phyloP scores from a whole-genome alignment of 768 basidiomycete species.

The Suillus ampliporus region DNA sequence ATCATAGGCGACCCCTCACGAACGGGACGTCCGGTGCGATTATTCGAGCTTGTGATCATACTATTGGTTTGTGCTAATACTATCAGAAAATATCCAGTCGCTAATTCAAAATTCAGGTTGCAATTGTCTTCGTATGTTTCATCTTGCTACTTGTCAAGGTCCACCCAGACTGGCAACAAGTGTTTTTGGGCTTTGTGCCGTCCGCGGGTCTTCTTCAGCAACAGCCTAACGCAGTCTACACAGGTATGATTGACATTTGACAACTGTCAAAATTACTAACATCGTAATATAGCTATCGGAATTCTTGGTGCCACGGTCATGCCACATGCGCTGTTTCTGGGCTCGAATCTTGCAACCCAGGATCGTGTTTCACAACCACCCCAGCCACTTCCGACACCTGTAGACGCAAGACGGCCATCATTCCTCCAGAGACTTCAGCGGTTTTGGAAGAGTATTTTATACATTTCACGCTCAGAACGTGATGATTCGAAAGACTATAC shows the following conservation, averaged over 20 bases:
- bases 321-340: constrained; percentile 64
- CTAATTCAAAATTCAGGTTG: constrained; percentile 27
- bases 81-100: constrained; percentile 1
- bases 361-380: constrained; percentile 42
- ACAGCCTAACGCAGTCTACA: constrained; percentile 41
- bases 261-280: constrained; percentile 22
- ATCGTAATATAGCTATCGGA: constrained; percentile 36
- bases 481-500: constrained; percentile 13
- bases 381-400: constrained; percentile 17
- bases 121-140: constrained; percentile 35
- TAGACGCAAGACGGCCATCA: neutral
- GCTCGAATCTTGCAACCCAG: constrained; percentile 54
- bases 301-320: constrained; percentile 61
- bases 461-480: constrained; percentile 11
- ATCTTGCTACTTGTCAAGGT: constrained; percentile 48
- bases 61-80: constrained; percentile 33
- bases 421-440: constrained; percentile 8
- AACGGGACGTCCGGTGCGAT: constrained; percentile 38
- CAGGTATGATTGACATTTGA: constrained; percentile 29
- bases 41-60: constrained; percentile 46
- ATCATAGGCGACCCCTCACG: constrained; percentile 43
- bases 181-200: constrained; percentile 48
- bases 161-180: constrained; percentile 46
- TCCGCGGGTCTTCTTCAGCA: constrained; percentile 39
- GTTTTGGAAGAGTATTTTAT: constrained; percentile 14